Evolutionary conservation across 768 basidiomycete species (phyloP), one percentile per base, ranked within the genome.

Genomic region (Calocybe gangraenosa): DNA sequence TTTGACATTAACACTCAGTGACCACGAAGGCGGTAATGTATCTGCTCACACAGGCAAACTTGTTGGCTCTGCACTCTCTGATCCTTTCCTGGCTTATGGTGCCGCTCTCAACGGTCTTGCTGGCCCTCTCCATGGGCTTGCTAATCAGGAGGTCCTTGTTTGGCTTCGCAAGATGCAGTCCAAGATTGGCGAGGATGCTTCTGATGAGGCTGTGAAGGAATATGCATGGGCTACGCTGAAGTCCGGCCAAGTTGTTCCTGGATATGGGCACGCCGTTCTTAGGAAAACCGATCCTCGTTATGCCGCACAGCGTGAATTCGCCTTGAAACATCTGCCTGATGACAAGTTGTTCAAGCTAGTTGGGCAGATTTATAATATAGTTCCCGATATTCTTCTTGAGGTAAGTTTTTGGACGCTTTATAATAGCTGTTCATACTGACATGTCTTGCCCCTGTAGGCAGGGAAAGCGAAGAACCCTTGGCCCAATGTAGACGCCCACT

Each of bases 21-120:
- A 98, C 62, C 95, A 98, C 69, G 95, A 98, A 68, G 95, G 95
- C 64, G 95, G 95, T 36, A 98, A 98, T 56, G 95, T 98, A 50
- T 97, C 95, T 41, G 92, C 92, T 1, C 92, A 94, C 73, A 87
- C 92, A 17, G 89, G 89, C 47, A 91, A 94, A 67, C 76, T 93
- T 17, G 92, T 94, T 52, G 92, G 91, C 44, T 93, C 92, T 44
- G 94, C 95, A 42, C 85, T 98, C 47, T 94, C 94, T 0, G 95
- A 98, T 64, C 95, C 95, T 44, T 97, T 96, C 91, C 82, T 97
- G 19, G 79, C 94, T 4, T 97, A 91, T 63, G 81, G 78, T 47
- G 95, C 95, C 38, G 87, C 93, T 23, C 73, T 98, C 49, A 95
- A 95, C 57, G 95, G 95, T 70, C 84, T 98, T 34, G 95, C 95